Evolutionary conservation across 768 basidiomycete genomes (phyloP), one percentile per base, ranked within the genome.

Genomic region (Lentinula sp.): DNA sequence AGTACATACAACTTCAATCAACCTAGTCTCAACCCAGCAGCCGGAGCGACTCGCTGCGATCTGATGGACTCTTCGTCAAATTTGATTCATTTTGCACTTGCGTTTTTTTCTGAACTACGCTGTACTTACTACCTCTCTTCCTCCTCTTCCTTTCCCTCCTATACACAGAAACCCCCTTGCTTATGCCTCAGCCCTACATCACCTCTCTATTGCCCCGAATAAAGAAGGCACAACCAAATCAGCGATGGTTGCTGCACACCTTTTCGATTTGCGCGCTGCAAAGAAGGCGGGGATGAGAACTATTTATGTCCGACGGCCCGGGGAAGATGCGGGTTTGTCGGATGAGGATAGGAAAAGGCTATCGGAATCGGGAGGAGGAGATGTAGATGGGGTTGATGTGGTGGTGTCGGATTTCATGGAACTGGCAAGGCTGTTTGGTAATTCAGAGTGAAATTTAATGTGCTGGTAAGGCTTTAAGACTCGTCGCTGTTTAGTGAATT

Each of bases 231-330:
- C 28, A 0, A 65, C 78, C 9, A 77, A 78, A 43, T 76, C 81
- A 42, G 86, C 82, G 1, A 83, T 90, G 81, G 87, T 89, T 8
- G 86, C 87, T 0, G 77, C 86, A 7, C 88, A 89, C 70, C 74
- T 76, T 3, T 75, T 71, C 60, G 88, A 90, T 65, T 73, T 87
- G 12, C 76, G 76, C 1, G 84, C 76, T 0, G 86, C 87, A 0
- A 79, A 76, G 0, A 67, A 65, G 0, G 70, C 76, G 3, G 87
- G 87, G 0, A 73, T 87, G 73, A 79, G 76, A 62, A 85, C 86
- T 0, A 71, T 89, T 1, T 89, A 87, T 60, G 75, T 89, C 0
- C 80, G 76, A 0, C 77, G 86, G 1, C 71, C 74, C 0, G 72
- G 74, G 0, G 84, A 87, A 62, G 83, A 84, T 52, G 61, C 33